A percentile compares a stretch with the other conserved stretches of the same genome.
phyloP scores from a whole-genome alignment of 495 filamentous ascomycete species.

The Penicillium paradoxum region DNA sequence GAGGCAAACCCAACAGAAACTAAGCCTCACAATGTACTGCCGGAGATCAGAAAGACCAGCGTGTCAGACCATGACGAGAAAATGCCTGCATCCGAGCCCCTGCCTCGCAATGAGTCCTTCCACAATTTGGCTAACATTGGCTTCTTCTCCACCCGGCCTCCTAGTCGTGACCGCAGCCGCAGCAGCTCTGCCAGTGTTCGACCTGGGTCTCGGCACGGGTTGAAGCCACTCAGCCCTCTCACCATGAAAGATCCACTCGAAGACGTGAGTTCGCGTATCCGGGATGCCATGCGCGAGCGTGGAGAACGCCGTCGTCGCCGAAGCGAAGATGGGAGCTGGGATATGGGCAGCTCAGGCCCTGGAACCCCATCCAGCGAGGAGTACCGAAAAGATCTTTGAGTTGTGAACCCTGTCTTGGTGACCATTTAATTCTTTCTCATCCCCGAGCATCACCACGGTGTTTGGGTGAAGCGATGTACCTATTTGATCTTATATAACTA shows the following conservation, averaged over 20 bases:
- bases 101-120: slow-evolving; percentile 91
- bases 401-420: slow-evolving; percentile 3
- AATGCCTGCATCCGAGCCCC: slow-evolving; percentile 37
- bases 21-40: slow-evolving; percentile 13
- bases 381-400: slow-evolving; percentile 38
- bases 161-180: slow-evolving; percentile 61
- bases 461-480: slow-evolving; percentile 15
- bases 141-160: slow-evolving; percentile 82
- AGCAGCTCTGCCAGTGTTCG: slow-evolving; percentile 57
- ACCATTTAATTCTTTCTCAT: slow-evolving; percentile 7
- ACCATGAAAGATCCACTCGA: slow-evolving; percentile 68
- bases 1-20: slow-evolving; percentile 27
- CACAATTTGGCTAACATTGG: slow-evolving; percentile 78
- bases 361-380: slow-evolving; percentile 44
- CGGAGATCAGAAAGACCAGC: slow-evolving; percentile 21
- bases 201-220: slow-evolving; percentile 56
- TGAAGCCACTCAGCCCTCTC: slow-evolving; percentile 69
- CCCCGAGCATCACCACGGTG: slow-evolving; percentile 11
- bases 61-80: slow-evolving; percentile 23
- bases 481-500: slow-evolving; percentile 21
- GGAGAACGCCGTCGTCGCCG: slow-evolving; percentile 67
- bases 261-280: slow-evolving; percentile 78
- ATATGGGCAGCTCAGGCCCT: slow-evolving; percentile 41
- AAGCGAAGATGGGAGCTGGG: slow-evolving; percentile 51
- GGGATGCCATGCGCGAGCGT: slow-evolving; percentile 83